phyloP scores from a whole-genome alignment of 2,329 filamentous ascomycete genomes.

The Lachnellula cervina region DNA sequence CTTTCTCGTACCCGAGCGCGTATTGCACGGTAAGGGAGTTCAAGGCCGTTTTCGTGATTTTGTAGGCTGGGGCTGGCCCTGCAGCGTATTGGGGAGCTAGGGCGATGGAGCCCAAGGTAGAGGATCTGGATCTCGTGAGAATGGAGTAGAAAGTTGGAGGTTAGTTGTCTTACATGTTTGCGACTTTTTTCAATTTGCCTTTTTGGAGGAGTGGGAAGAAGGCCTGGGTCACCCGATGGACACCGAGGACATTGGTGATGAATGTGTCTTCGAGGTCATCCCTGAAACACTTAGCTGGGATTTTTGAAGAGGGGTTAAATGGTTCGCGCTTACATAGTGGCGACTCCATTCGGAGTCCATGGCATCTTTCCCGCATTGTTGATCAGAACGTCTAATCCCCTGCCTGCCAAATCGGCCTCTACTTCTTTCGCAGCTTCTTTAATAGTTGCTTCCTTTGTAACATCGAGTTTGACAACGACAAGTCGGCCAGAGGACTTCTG shows the following conservation, averaged over 20 bases:
- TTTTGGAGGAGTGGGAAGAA: conserved; percentile 17
- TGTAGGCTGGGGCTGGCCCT: conserved; percentile 36
- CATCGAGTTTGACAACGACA: conserved; percentile 35
- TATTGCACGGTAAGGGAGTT: conserved; percentile 45
- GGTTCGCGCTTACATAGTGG: background rate
- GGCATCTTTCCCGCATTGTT: conserved; percentile 38
- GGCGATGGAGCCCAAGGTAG: conserved; percentile 11
- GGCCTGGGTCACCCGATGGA: conserved; percentile 35
- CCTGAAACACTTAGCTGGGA: conserved; percentile 1
- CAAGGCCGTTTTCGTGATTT: conserved; percentile 44
- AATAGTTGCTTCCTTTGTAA: conserved; percentile 33
- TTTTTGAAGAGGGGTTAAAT: no score
- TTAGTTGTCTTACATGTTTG: conserved; percentile 14
- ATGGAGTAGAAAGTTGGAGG: background rate
- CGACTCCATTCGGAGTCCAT: conserved; percentile 6
- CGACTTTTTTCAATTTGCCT: conserved; percentile 14
- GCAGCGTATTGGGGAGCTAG: conserved; percentile 32
- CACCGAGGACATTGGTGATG: conserved; percentile 35
- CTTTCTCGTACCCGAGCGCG: conserved; percentile 31
- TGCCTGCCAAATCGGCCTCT: conserved; percentile 32
- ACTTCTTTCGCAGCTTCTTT: conserved; percentile 33
- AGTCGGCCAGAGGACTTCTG: conserved; percentile 34
- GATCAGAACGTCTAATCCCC: conserved; percentile 42
- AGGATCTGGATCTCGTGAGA: background rate
- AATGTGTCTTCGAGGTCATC: conserved; percentile 30